These are phyloP conservation scores for Endocalyx cinctus DNA, from an alignment of 2,329 filamentous ascomycete genomes.

Conservation along the genomic window DNA sequence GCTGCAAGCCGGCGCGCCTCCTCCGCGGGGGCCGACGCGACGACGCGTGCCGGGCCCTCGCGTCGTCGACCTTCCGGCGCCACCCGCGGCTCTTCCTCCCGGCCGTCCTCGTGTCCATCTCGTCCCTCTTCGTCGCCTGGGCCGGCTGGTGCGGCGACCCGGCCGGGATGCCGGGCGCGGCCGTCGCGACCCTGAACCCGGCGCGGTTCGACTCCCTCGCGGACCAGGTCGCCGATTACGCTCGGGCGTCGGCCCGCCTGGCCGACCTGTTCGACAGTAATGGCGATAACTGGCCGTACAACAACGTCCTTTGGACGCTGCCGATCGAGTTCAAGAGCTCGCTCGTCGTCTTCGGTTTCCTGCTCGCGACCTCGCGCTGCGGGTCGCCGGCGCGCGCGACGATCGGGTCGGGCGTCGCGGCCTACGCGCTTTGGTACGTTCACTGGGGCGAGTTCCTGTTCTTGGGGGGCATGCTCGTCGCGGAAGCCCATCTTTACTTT, in stretches of 20 bases:
- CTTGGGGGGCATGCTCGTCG: conserved; percentile 26
- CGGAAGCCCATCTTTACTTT: conserved; percentile 23
- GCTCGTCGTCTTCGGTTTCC: conserved; percentile 28
- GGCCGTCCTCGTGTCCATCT: conserved; percentile 14
- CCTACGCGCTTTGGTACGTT: conserved; percentile 19
- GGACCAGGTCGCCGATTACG: conserved; percentile 17
- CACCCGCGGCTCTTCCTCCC: conserved; percentile 24
- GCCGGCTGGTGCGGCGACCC: conserved; percentile 11
- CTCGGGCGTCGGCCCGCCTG: conserved; percentile 3
- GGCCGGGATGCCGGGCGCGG: conserved; percentile 14
- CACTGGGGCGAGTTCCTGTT: conserved; percentile 27
- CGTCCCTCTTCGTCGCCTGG: conserved; percentile 13
- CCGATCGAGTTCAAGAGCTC: conserved; percentile 33
- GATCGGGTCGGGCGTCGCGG: conserved; percentile 11
- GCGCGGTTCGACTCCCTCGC: conserved; percentile 10
- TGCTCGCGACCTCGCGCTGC: conserved; percentile 26
- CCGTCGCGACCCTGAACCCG: conserved; percentile 11
- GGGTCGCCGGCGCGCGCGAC: conserved; percentile 15
- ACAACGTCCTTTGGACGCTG: conserved; percentile 32
- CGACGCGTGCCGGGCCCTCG: conserved; percentile 17
- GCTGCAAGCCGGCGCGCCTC: conserved; percentile 29
- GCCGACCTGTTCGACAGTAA: conserved; percentile 15
- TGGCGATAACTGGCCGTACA: conserved; percentile 18
- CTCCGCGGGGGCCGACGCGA: conserved; percentile 14
- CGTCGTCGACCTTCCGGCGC: conserved; percentile 22